Conservation (phyloP, 495 filamentous ascomycete species). For the Podospora pseudoanserina region DNA sequence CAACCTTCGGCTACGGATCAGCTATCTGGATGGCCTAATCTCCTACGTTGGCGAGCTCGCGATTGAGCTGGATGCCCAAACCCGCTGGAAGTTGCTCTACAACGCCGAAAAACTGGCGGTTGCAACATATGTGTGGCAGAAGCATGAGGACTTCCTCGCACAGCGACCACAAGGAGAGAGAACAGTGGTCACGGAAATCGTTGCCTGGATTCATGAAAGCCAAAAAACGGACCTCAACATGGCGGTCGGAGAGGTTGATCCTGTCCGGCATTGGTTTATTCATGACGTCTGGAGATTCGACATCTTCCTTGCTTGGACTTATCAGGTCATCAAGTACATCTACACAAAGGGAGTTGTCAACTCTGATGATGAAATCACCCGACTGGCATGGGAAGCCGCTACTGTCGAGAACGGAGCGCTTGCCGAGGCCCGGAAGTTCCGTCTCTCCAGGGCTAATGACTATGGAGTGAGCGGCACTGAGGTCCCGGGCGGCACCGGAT, state of each 20-base stretch:
- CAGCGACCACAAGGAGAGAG: slow-evolving; percentile 42
- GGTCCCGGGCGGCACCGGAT: slow-evolving; percentile 62
- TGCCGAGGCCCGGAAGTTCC: slow-evolving; percentile 69
- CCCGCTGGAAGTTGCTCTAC: slow-evolving; percentile 80
- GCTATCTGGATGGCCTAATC: slow-evolving; percentile 68
- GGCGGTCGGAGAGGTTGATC: slow-evolving; percentile 62
- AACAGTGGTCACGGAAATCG: slow-evolving; percentile 61
- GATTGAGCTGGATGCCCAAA: slow-evolving; percentile 53
- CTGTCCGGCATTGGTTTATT: slow-evolving; percentile 77
- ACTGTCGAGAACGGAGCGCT: slow-evolving; percentile 71
- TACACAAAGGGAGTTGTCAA: slow-evolving; percentile 54
- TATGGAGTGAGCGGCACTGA: slow-evolving; percentile 67
- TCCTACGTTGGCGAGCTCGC: slow-evolving; percentile 57
- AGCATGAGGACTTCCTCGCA: slow-evolving; percentile 59
- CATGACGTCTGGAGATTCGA: slow-evolving; percentile 71
- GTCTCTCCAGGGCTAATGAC: slow-evolving; percentile 56
- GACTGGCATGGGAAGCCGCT: slow-evolving; percentile 67
- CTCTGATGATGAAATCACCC: slow-evolving; percentile 41
- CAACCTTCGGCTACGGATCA: slow-evolving; percentile 66
- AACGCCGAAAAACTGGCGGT: slow-evolving; percentile 86
- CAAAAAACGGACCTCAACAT: slow-evolving; percentile 59
- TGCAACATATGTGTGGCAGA: slow-evolving; percentile 76
- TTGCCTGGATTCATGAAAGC: slow-evolving; percentile 64
- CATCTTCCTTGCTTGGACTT: slow-evolving; percentile 70
- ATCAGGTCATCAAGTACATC: slow-evolving; percentile 63